Percentiles rank a stretch among this genome's conserved stretches.
Evolutionary conservation across 225 moss, liverwort and hornwort species (phyloP).

Genomic region (Lunularia cruciata): DNA sequence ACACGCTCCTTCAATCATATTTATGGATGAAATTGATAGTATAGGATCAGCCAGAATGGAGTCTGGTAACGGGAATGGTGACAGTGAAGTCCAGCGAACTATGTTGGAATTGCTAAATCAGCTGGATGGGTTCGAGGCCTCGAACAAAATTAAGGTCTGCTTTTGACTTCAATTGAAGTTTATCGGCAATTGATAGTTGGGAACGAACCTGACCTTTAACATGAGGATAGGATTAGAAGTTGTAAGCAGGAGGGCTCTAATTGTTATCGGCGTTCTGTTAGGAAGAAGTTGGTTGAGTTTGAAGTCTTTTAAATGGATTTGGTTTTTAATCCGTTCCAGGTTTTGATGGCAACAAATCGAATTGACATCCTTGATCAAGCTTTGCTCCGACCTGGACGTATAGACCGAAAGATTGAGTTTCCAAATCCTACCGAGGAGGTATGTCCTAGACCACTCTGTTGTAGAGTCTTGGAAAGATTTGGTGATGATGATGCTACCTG

Average conservation of each 20-base stretch:
- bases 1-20: conserved; percentile 95
- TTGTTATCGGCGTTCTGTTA: too few relatives aligned
- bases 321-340: conserved; percentile 41
- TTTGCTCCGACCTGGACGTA: conserved; percentile 86
- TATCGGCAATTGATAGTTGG: too few relatives aligned
- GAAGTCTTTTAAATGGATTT: not conserved
- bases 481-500: too few relatives aligned
- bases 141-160: conserved; percentile 93
- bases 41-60: conserved; percentile 99
- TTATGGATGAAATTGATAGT: conserved; percentile 99
- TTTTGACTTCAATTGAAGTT: not conserved
- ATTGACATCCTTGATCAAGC: conserved; percentile 98
- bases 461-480: not conserved
- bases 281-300: not conserved
- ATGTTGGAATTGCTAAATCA: conserved; percentile 98
- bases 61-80: conserved; percentile 99
- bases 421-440: conserved; percentile 99
- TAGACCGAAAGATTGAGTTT: conserved; percentile 96
- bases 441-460: not conserved
- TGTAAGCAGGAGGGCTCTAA: not conserved
- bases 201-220: too few relatives aligned
- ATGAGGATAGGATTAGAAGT: too few relatives aligned
- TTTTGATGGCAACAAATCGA: conserved; percentile 97
- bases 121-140: conserved; percentile 98
- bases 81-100: conserved; percentile 97